Evolutionary conservation across 768 basidiomycete species (phyloP).

Genomic region (Leucosporidium creatinivorum): DNA sequence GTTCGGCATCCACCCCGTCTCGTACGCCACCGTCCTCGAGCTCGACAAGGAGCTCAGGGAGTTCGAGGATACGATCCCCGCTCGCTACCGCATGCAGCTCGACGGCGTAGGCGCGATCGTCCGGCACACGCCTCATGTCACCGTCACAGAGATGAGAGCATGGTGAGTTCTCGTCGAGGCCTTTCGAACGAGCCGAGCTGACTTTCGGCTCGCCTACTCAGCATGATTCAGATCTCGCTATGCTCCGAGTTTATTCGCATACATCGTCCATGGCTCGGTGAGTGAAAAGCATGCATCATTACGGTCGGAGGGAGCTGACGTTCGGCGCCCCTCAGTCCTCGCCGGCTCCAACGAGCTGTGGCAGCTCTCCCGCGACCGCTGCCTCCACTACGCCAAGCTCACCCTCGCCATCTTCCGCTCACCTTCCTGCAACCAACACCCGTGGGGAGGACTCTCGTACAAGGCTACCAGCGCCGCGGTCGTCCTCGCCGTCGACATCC

Average conservation of each 20-base stretch:
- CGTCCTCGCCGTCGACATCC: constrained; percentile 23
- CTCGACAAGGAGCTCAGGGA: constrained; percentile 27
- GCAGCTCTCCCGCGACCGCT: constrained; percentile 20
- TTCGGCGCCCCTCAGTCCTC: constrained; percentile 3
- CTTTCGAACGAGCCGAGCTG: not conserved
- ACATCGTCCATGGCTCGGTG: constrained; percentile 25
- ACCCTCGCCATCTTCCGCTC: constrained; percentile 29
- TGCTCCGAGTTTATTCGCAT: constrained; percentile 22
- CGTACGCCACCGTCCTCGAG: constrained; percentile 24
- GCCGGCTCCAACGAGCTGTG: constrained; percentile 8
- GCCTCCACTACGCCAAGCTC: constrained; percentile 16
- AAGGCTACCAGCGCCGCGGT: constrained; percentile 16
- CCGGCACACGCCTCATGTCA: constrained; percentile 20
- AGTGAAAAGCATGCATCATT: no score
- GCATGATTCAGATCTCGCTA: constrained; percentile 22
- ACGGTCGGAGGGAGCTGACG: not conserved
- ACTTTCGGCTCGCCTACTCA: not conserved
- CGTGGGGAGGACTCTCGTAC: constrained; percentile 14
- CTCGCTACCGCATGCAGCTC: constrained; percentile 15
- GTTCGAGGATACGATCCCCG: constrained; percentile 17
- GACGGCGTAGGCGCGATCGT: constrained; percentile 16
- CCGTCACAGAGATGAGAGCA: constrained; percentile 31
- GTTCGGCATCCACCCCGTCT: constrained; percentile 26
- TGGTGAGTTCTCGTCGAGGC: not conserved
- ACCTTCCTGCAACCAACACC: constrained; percentile 10